A percentile compares a stretch with the other conserved stretches of the same genome.
These are phyloP conservation scores for Penicillium paxilli DNA, from an alignment of 495 filamentous ascomycete species.

Conservation along the genomic window DNA sequence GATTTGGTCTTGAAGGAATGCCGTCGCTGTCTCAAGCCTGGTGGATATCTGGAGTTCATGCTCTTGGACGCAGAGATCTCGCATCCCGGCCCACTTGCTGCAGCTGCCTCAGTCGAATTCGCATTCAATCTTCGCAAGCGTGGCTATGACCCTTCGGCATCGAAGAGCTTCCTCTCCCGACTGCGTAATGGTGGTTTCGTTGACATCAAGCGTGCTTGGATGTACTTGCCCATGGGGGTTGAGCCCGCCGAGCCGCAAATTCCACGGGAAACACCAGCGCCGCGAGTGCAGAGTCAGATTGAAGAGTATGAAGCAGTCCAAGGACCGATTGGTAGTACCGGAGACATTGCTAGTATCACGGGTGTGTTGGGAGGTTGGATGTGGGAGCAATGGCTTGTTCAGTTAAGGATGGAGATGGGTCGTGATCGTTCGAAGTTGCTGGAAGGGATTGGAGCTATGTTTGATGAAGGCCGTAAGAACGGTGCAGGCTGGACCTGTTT, in stretches of 20 bases:
- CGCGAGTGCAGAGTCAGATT: slow-evolving; percentile 50
- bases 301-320: slow-evolving; percentile 58
- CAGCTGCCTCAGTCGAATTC: slow-evolving; percentile 85
- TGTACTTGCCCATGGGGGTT: slow-evolving; percentile 83
- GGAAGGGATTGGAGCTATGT: slow-evolving; percentile 73
- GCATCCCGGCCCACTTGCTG: slow-evolving; percentile 72
- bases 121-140: slow-evolving; percentile 81
- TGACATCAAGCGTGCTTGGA: slow-evolving; percentile 82
- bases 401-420: slow-evolving; percentile 80
- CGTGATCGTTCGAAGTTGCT: slow-evolving; percentile 63
- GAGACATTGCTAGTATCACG: slow-evolving; percentile 70
- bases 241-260: slow-evolving; percentile 47
- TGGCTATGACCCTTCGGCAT: slow-evolving; percentile 84
- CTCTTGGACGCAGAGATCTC: slow-evolving; percentile 87
- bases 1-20: slow-evolving; percentile 82
- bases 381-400: slow-evolving; percentile 96
- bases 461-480: slow-evolving; percentile 80
- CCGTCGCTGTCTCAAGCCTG: slow-evolving; percentile 86
- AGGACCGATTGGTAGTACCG: slow-evolving; percentile 71
- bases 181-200: slow-evolving; percentile 74
- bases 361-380: slow-evolving; percentile 85
- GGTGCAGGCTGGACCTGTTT: slow-evolving; percentile 85
- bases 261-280: slow-evolving; percentile 53
- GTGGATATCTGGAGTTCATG: slow-evolving; percentile 87
- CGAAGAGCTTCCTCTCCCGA: slow-evolving; percentile 72